phyloP scores from a whole-genome alignment of 1,284 basidiomycete genomes.

The Phellinidium pouzarii region DNA sequence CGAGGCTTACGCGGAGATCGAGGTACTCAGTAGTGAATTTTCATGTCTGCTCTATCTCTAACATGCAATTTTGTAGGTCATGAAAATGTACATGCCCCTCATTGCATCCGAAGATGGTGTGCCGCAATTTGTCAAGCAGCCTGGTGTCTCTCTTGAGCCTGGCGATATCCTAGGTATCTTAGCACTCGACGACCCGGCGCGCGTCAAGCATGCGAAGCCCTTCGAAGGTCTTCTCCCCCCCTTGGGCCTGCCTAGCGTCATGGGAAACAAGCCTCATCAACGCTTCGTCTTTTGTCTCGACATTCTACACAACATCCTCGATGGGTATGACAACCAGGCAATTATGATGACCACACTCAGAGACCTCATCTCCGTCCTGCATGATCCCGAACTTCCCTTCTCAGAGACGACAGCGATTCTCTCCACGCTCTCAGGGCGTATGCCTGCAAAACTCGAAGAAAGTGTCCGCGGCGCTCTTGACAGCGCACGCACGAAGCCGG shows the following conservation, averaged over 20 bases:
- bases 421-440: constrained; percentile 87
- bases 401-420: constrained; percentile 82
- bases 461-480: constrained; percentile 78
- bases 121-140: constrained; percentile 96
- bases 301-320: constrained; percentile 87
- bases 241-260: constrained; percentile 81
- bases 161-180: constrained; percentile 98
- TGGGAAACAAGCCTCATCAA: constrained; percentile 91
- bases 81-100: constrained; percentile 99
- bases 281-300: constrained; percentile 72
- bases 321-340: constrained; percentile 91
- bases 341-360: constrained; percentile 80
- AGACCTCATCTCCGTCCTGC: constrained; percentile 73
- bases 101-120: constrained; percentile 94
- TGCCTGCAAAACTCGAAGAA: constrained; percentile 90
- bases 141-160: constrained; percentile 93
- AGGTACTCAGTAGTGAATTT: constrained; percentile 43
- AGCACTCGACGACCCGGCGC: constrained; percentile 92
- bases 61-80: constrained; percentile 52
- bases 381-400: constrained; percentile 86
- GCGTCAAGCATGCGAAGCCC: constrained; percentile 97
- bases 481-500: constrained; percentile 60
- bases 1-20: constrained; percentile 97
- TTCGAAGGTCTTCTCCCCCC: constrained; percentile 90
- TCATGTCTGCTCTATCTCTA: constrained; percentile 5